Percentiles rank a stretch among this genome's conserved stretches.
Conservation (phyloP, 2,329 filamentous ascomycete species). For the Pseudocercospora fijiensis region DNA sequence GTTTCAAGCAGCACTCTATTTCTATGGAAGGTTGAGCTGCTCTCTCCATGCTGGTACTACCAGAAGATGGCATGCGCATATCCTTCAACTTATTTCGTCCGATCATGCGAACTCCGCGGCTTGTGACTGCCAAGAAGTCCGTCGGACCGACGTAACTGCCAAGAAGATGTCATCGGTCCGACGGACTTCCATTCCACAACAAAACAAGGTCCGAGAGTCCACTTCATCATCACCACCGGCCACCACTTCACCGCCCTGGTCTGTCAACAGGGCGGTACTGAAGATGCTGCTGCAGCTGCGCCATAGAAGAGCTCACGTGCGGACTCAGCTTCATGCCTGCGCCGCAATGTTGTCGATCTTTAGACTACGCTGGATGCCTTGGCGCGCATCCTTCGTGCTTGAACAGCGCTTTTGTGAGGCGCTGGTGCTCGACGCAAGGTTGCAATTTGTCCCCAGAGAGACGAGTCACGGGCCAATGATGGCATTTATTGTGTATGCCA, state of each 20-base stretch:
- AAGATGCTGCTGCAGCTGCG: not conserved
- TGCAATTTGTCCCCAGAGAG: not conserved
- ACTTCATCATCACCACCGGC: not conserved
- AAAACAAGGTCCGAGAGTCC: not conserved
- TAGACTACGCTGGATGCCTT: not conserved
- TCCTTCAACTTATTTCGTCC: not conserved
- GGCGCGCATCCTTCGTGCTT: not conserved
- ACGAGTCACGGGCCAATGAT: not conserved
- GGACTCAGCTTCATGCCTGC: not conserved
- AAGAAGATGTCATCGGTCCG: not conserved
- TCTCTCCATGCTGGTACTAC: not conserved
- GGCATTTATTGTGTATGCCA: not conserved
- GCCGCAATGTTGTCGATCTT: not conserved
- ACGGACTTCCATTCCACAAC: not conserved
- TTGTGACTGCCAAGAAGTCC: not conserved
- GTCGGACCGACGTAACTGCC: not conserved
- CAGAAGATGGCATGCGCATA: not conserved
- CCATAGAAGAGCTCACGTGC: not conserved
- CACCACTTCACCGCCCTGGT: not conserved
- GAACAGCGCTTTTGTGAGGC: not conserved
- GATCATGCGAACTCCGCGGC: not conserved
- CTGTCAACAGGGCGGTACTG: not conserved
- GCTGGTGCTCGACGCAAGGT: not conserved
- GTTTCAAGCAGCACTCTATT: not conserved
- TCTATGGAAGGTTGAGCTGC: too few species aligned